Evolutionary conservation across 108 stramenopile species (phyloP).

Genomic region (Parmales sp.): DNA sequence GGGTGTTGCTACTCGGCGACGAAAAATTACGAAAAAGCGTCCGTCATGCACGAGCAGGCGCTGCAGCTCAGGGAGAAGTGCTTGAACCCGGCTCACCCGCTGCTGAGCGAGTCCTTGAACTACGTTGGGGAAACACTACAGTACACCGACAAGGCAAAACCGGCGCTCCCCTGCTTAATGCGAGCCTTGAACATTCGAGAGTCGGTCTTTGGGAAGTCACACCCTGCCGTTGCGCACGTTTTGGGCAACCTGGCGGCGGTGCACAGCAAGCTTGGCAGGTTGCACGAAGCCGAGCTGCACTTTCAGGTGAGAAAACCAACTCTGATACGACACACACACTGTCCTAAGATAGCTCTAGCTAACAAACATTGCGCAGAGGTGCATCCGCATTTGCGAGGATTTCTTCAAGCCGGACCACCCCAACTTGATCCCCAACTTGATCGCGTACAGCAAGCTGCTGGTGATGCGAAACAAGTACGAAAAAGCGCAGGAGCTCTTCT

Average conservation of each 20-base stretch:
- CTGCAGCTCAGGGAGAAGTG: background rate
- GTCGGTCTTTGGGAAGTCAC: background rate
- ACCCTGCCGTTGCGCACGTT: constrained; percentile 6
- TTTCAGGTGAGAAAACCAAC: too few relatives aligned
- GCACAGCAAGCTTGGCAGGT: background rate
- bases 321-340: too few relatives aligned
- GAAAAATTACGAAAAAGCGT: background rate
- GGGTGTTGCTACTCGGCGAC: background rate
- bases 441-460: background rate
- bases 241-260: background rate
- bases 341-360: too few relatives aligned
- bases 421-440: constrained; percentile 8
- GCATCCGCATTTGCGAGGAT: constrained; percentile 1
- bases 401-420: constrained; percentile 6
- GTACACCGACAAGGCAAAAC: background rate
- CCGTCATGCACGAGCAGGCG: background rate
- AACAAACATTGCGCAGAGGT: too few relatives aligned
- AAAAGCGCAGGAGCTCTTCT: background rate
- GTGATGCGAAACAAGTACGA: background rate
- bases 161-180: background rate
- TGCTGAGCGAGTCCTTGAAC: constrained; percentile 9
- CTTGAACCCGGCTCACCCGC: background rate
- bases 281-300: too few relatives aligned
- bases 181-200: background rate
- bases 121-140: constrained; percentile 1